Base-by-base conservation (phyloP, 495 filamentous ascomycete species). In the Ramalina intermedia region DNA sequence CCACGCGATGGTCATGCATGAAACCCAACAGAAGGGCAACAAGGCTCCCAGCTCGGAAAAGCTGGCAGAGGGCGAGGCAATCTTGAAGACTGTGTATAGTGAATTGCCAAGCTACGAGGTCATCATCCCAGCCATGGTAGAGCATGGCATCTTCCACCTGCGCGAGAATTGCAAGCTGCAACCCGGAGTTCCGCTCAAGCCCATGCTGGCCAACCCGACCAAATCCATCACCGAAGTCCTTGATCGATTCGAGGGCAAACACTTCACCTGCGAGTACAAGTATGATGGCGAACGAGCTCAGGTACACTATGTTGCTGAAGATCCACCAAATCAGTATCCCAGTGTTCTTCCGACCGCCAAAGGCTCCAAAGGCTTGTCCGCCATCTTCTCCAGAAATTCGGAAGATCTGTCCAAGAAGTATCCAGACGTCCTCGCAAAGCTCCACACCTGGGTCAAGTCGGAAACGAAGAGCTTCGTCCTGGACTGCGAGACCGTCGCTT, bases 161-260 rank as follows among this genome's bases (percentile, higher is more conserved):
- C 74, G 75, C 33, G 78, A 94, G 7, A 75, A 82, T 38, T 98
- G 91, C 80, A 94, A 91, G 61, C 75, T 98, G 23, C 84, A 88
- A 48, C 88, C 93, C 3, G 91, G 91, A 50, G 82, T 98, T 20
- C 91, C 91, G 17, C 75, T 98, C 35, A 98, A 96, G 65, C 91
- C 91, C 56, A 98, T 98, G 91, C 77, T 98, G 68, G 91, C 91
- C 6, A 96, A 96, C 56, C 93, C 91, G 1, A 98, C 93, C 0
- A 98, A 98, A 64, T 87, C 91, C n/a, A 96, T 98, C 55, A 93
- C 87, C 0, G 91, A 98, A 64, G 93, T 98, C 0, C 78, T 96
- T 1, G 91, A 98, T 65, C 84, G 93, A 14, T 98, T 98, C 56
- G 91, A 96, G 66, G 79, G 83, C 35, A 89, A 93, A 61, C 82